A percentile compares a stretch with the other conserved stretches of the same genome.
phyloP scores from a whole-genome alignment of 441 rosid species.

The Gossypium aridum region DNA sequence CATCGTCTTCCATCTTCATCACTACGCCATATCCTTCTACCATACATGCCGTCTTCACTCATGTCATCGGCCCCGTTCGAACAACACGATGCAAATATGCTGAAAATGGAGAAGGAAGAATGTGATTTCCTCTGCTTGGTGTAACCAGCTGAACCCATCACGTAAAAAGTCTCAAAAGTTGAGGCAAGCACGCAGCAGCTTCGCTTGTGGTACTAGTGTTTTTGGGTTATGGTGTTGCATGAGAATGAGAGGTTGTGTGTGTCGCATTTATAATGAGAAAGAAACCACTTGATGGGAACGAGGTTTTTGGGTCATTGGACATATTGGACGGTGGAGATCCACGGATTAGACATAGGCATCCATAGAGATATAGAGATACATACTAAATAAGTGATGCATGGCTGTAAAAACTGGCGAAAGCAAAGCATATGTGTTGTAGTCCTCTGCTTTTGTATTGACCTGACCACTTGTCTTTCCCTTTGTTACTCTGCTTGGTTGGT shows the following conservation, averaged over 20 bases:
- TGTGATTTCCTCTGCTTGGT: slow-evolving; percentile 36
- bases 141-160: slow-evolving; percentile 32
- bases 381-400: background rate
- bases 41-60: slow-evolving; percentile 48
- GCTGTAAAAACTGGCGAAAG: slow-evolving; percentile 21
- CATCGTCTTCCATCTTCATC: slow-evolving; percentile 67
- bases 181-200: background rate
- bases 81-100: slow-evolving; percentile 54
- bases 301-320: background rate
- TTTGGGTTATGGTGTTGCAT: background rate
- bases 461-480: slow-evolving; percentile 1
- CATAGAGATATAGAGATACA: background rate
- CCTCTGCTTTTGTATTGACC: slow-evolving; percentile 34
- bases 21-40: slow-evolving; percentile 39
- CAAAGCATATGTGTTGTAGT: slow-evolving; percentile 29
- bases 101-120: slow-evolving; percentile 37
- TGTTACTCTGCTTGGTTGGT: background rate
- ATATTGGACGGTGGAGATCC: background rate
- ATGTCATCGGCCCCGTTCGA: slow-evolving; percentile 40
- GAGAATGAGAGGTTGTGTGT: background rate
- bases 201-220: background rate
- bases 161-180: background rate
- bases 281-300: slow-evolving; percentile 2
- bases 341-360: background rate
- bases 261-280: slow-evolving; percentile 17